Conservation (phyloP, 2,329 filamentous ascomycete species). For the Venturia carpophila region DNA sequence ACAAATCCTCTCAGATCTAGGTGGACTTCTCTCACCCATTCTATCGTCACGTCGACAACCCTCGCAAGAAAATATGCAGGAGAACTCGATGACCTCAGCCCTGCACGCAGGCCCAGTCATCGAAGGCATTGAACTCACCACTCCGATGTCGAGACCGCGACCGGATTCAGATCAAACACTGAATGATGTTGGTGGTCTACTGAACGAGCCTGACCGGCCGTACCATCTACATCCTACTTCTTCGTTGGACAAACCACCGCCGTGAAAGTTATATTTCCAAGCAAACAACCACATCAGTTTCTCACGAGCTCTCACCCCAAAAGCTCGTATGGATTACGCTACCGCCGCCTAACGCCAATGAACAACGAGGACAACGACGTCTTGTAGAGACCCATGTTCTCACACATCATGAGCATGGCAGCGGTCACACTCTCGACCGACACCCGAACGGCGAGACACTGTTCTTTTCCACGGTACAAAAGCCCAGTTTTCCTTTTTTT, state of each 20-base stretch:
- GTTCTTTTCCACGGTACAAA: no score
- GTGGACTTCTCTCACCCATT: constrained; percentile 17
- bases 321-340: background rate
- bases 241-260: background rate
- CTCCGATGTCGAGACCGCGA: background rate
- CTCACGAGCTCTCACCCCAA: background rate
- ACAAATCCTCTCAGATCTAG: constrained; percentile 14
- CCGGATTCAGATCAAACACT: constrained; percentile 16
- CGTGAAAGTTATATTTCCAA: background rate
- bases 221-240: background rate
- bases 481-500: background rate
- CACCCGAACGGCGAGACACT: background rate
- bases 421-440: background rate
- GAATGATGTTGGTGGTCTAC: constrained; percentile 18
- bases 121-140: background rate
- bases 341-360: background rate
- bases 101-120: background rate
- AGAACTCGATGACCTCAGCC: background rate
- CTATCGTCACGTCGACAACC: constrained; percentile 1
- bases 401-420: background rate
- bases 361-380: background rate
- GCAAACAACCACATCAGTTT: background rate
- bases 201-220: background rate
- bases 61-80: constrained; percentile 3
- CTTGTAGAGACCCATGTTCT: no score